These are phyloP conservation scores for Neofusicoccum umdonicola DNA, from an alignment of 2,329 filamentous ascomycete genomes.

Conservation along the genomic window DNA sequence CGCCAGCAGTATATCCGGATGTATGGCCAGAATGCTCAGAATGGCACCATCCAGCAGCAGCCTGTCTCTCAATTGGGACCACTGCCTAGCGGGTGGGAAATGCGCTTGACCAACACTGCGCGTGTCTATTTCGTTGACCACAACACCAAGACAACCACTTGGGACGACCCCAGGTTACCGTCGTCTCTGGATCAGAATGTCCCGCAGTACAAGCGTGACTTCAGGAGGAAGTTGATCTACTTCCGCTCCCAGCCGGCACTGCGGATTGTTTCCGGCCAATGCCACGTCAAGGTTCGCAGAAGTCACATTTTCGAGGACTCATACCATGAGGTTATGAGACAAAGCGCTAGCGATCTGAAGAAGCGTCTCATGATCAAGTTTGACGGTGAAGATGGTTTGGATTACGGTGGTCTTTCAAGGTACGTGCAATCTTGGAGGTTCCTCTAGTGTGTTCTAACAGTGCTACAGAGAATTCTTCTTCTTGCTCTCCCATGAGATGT, in stretches of 20 bases:
- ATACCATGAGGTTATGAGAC: constrained; percentile 96
- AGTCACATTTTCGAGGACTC: constrained; percentile 99
- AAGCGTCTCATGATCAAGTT: constrained; percentile 99
- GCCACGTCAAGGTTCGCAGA: constrained; percentile 94
- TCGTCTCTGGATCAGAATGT: constrained; percentile 98
- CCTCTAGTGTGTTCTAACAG: background rate
- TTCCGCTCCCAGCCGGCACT: constrained; percentile 97
- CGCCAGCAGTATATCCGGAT: constrained; percentile 98
- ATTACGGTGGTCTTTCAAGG: constrained; percentile 93
- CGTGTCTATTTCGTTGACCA: constrained; percentile 99
- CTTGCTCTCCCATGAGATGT: constrained; percentile 98
- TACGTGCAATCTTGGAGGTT: constrained; percentile 33
- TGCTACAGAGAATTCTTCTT: constrained; percentile 92
- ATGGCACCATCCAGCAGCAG: constrained; percentile 87
- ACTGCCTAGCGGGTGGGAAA: constrained; percentile 96
- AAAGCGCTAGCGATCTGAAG: constrained; percentile 93
- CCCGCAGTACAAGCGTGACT: constrained; percentile 98
- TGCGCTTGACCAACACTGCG: constrained; percentile 97
- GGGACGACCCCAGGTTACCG: constrained; percentile 93
- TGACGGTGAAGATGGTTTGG: constrained; percentile 94
- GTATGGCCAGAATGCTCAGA: constrained; percentile 82
- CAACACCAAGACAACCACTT: constrained; percentile 99
- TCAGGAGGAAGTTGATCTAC: constrained; percentile 96
- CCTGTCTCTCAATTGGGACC: constrained; percentile 95
- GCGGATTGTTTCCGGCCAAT: constrained; percentile 92